Evolutionary conservation across 768 basidiomycete species (phyloP).

Genomic region (Calocybe cyanea): DNA sequence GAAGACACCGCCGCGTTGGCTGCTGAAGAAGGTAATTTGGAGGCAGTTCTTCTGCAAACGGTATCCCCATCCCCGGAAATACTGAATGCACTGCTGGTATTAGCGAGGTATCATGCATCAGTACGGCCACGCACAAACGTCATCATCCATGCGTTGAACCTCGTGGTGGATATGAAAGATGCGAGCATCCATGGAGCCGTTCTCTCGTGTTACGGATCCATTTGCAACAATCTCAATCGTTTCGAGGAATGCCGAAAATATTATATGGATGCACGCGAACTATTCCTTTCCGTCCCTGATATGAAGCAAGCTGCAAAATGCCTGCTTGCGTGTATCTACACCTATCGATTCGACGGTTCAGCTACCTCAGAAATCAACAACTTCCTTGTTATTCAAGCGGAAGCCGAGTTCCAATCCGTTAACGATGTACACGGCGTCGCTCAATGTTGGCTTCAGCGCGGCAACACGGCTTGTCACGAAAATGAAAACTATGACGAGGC

Average conservation of each 20-base stretch:
- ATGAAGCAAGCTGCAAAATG: background rate
- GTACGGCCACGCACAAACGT: conserved; percentile 16
- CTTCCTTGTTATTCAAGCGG: background rate
- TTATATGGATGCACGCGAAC: no score
- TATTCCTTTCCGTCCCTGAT: no score
- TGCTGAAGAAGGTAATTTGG: no score
- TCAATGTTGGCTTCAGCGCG: background rate
- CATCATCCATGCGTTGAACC: conserved; percentile 5
- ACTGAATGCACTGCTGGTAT: no score
- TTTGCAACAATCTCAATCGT: background rate
- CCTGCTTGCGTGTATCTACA: background rate
- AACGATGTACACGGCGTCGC: background rate
- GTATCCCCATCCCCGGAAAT: conserved; percentile 12
- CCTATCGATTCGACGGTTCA: background rate
- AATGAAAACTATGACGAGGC: background rate
- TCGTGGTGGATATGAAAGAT: background rate
- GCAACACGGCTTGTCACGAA: background rate
- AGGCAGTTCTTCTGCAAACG: conserved; percentile 11
- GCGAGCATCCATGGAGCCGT: background rate
- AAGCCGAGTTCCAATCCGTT: background rate
- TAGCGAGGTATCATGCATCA: conserved; percentile 14
- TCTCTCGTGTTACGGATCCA: background rate
- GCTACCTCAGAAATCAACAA: background rate
- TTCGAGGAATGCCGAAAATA: background rate
- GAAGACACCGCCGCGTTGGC: background rate